A percentile compares a stretch with the other conserved stretches of the same genome.
phyloP scores from a whole-genome alignment of 768 basidiomycete genomes.

The Kwoniella sp. region DNA sequence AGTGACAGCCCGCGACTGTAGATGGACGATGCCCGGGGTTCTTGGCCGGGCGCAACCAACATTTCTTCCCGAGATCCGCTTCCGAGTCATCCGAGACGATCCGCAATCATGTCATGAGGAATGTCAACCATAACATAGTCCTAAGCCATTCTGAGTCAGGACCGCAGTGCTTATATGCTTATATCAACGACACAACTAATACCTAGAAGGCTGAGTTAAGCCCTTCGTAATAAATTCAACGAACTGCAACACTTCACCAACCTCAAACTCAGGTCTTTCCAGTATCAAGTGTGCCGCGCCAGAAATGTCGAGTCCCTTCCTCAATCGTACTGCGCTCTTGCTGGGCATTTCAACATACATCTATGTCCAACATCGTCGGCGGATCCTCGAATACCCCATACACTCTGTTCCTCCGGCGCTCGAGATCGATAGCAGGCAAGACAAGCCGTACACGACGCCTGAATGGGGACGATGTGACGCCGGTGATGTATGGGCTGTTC shows the following conservation, averaged over 20 bases:
- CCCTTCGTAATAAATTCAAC: too few relatives aligned
- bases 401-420: slow-evolving; percentile 3
- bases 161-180: too few relatives aligned
- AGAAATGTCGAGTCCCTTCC: neutral
- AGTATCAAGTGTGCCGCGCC: too few relatives aligned
- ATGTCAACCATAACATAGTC: too few relatives aligned
- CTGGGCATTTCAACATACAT: neutral
- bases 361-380: neutral
- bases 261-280: too few relatives aligned
- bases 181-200: too few relatives aligned
- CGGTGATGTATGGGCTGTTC: slow-evolving; percentile 17
- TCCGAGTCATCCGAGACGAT: too few relatives aligned
- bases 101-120: too few relatives aligned
- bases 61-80: neutral
- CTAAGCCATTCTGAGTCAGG: too few relatives aligned
- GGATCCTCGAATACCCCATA: neutral
- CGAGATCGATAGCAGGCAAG: neutral
- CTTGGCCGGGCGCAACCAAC: neutral
- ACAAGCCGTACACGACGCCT: neutral
- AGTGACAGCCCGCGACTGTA: too few relatives aligned
- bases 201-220: too few relatives aligned
- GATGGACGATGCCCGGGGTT: neutral
- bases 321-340: neutral
- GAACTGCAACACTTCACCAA: too few relatives aligned
- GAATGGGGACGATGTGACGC: slow-evolving; percentile 5